These are phyloP conservation scores for Agaricus blazei DNA, from an alignment of 768 basidiomycete genomes.

Conservation along the genomic window DNA sequence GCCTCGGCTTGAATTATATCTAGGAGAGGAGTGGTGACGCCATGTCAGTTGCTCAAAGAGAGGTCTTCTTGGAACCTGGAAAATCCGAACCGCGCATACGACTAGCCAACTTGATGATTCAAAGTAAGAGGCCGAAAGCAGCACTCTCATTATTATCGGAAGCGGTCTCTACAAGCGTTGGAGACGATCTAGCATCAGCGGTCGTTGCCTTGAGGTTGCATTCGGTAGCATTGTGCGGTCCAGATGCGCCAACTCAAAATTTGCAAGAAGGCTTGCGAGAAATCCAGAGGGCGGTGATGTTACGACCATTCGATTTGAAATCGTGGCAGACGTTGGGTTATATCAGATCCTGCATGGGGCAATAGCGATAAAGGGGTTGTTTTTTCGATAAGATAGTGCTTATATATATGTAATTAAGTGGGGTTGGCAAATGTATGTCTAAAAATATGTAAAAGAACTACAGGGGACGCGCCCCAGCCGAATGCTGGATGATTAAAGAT, in stretches of 20 bases:
- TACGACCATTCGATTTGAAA: constrained; percentile 45
- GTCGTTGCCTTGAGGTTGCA: constrained; percentile 42
- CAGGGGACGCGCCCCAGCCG: constrained; percentile 1
- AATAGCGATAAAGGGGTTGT: not conserved
- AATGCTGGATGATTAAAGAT: constrained; percentile 31
- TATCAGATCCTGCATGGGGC: constrained; percentile 27
- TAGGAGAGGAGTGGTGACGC: constrained; percentile 50
- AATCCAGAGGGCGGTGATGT: constrained; percentile 61
- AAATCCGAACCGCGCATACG: constrained; percentile 41
- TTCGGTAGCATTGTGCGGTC: constrained; percentile 36
- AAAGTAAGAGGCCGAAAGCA: constrained; percentile 32
- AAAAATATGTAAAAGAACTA: constrained; percentile 3
- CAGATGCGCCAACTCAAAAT: constrained; percentile 14
- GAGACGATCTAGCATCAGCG: constrained; percentile 29
- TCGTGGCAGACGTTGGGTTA: constrained; percentile 62
- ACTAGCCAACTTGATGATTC: constrained; percentile 52
- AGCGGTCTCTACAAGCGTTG: constrained; percentile 11
- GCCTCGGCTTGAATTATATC: not conserved
- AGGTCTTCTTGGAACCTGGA: constrained; percentile 53
- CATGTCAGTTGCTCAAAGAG: constrained; percentile 48
- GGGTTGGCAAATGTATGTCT: not conserved
- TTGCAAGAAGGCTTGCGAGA: constrained; percentile 29
- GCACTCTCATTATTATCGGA: constrained; percentile 45
- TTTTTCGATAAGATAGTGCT: not conserved
- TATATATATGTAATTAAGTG: constrained; percentile 7